Base-by-base conservation (phyloP, 169 alveolate species). In the Eimeria maxima region DNA sequence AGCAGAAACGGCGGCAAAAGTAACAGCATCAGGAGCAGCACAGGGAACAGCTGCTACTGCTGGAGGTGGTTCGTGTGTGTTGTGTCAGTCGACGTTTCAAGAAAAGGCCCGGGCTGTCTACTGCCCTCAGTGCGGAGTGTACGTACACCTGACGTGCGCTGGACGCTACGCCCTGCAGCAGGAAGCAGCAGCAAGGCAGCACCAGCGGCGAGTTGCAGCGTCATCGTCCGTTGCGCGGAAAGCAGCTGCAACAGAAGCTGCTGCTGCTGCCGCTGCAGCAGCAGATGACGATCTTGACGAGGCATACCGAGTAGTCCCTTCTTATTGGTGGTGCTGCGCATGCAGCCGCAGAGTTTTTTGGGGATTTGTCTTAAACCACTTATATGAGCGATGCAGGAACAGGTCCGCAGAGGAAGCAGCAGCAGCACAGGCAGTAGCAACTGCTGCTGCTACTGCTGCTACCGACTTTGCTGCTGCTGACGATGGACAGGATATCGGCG, bases 91-190 rank as follows among this genome's bases (percentile, higher is more conserved):
- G 53, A 11, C 91, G 10, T 83, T 83, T 55, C 33, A 33, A 55
- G 76, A 50, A 22, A 55, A 27, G 65, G 91, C 53, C 3, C 14
- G 91, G 14, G 91, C 91, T 29, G 50, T 83, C 55, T 29, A 22
- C 47, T 83, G 91, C 74, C 91, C 91, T 33, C 91, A 53, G 53
- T 83, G 91, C 55, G 91, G 91, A 18, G 71, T 55, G 57, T 83
- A 83, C 74, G 76, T 55, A 55, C 91, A 83, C 91, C 76, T 83
- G 42, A 55, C 91, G 29, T 83, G 91, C 76, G 91, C 91, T 14
- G 91, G 91, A 8, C 91, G 74, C n/a, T 55, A 55, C 55, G 74
- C 76, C 57, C 91, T 83, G 91, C 76, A 55, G 91, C 91, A 29
- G 74, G 91, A 83, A 47, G 74, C 91, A 50, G 91, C 71, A 55